Conservation (phyloP, 306 rosid species). For the Cucumis melo region DNA sequence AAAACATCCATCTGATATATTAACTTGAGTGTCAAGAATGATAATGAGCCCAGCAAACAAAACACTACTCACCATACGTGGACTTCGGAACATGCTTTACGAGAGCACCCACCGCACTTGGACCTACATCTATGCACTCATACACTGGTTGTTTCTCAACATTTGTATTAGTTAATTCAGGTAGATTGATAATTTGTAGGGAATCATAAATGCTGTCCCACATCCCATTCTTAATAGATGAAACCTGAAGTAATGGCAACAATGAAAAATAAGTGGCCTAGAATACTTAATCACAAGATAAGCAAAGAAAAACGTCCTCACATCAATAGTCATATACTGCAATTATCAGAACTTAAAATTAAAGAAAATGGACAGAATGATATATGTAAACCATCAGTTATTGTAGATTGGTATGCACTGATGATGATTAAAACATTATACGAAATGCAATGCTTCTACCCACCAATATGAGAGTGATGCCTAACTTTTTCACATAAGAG, state of each 20-base stretch:
- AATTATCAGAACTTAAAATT: background rate
- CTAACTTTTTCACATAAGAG: background rate
- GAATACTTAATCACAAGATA: background rate
- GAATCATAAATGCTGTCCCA: slow-evolving; percentile 81
- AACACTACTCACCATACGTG: slow-evolving; percentile 33
- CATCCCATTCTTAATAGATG: slow-evolving; percentile 61
- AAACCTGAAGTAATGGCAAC: slow-evolving; percentile 33
- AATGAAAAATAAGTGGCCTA: background rate
- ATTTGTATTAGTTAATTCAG: slow-evolving; percentile 23
- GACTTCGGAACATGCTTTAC: slow-evolving; percentile 15
- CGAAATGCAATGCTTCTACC: background rate
- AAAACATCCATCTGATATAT: background rate
- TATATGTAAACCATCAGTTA: background rate
- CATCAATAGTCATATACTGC: background rate
- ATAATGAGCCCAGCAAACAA: background rate
- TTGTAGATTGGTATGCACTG: background rate
- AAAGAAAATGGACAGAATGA: background rate
- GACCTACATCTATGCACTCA: slow-evolving; percentile 55
- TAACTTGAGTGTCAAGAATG: background rate
- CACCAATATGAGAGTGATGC: background rate
- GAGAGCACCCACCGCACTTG: slow-evolving; percentile 23
- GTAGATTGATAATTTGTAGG: slow-evolving; percentile 38
- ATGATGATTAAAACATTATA: background rate
- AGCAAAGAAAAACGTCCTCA: background rate
- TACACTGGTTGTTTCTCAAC: slow-evolving; percentile 25